Evolutionary conservation across 495 filamentous ascomycete genomes (phyloP).

Genomic region (Cetradonia linearis): DNA sequence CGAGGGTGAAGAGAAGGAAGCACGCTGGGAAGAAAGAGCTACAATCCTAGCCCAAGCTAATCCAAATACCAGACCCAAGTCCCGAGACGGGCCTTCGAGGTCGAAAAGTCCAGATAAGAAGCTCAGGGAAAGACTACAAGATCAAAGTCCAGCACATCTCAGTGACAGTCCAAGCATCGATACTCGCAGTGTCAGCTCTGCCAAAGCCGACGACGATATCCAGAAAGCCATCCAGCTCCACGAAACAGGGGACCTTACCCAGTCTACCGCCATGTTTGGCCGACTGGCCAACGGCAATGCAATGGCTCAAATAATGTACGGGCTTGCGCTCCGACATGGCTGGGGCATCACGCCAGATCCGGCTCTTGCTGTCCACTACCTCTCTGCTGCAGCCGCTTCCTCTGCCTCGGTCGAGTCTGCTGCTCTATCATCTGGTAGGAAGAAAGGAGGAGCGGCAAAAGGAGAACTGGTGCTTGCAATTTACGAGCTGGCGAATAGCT

Average conservation of each 20-base stretch:
- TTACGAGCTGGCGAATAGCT: constrained; percentile 87
- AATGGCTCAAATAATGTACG: constrained; percentile 91
- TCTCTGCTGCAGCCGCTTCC: constrained; percentile 83
- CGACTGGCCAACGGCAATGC: constrained; percentile 85
- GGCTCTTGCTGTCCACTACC: constrained; percentile 66
- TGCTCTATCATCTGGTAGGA: constrained; percentile 73
- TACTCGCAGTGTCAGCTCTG: constrained; percentile 31
- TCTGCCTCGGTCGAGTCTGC: constrained; percentile 74
- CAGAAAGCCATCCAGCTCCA: constrained; percentile 94
- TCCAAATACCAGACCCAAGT: constrained; percentile 26
- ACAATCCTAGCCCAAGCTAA: constrained; percentile 70
- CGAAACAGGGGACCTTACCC: constrained; percentile 54
- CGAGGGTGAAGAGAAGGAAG: constrained; percentile 41
- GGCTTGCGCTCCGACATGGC: constrained; percentile 86
- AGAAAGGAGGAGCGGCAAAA: constrained; percentile 90
- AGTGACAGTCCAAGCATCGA: constrained; percentile 11
- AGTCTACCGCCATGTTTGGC: constrained; percentile 78
- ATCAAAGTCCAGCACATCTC: constrained; percentile 9
- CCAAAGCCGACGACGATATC: constrained; percentile 55
- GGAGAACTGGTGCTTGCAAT: constrained; percentile 97
- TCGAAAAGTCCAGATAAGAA: background rate
- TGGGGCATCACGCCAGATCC: constrained; percentile 76
- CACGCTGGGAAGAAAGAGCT: constrained; percentile 78
- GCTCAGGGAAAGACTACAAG: background rate
- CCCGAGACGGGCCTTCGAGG: constrained; percentile 6